Percentiles rank a stretch among this genome's conserved stretches.
Conservation (phyloP, 768 basidiomycete species). For the Lactifluus echinatus region DNA sequence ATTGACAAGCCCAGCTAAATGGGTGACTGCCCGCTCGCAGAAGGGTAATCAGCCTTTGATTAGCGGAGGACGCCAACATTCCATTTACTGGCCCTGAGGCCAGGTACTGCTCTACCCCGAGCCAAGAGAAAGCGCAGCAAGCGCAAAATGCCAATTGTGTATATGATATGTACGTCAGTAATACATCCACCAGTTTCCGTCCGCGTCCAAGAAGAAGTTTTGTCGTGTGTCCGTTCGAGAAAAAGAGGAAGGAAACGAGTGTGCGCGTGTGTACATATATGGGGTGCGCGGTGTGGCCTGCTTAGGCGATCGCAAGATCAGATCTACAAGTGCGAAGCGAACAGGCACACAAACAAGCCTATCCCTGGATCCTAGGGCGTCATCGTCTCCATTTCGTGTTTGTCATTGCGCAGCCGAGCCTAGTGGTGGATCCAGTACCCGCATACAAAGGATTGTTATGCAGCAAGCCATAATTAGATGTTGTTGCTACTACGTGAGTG, state of each 20-base stretch:
- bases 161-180: too few relatives aligned
- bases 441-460: conserved; percentile 55
- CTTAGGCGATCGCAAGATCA: conserved; percentile 5
- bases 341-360: not conserved
- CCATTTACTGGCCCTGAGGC: not conserved
- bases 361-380: too few relatives aligned
- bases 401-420: too few relatives aligned
- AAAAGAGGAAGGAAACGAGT: not conserved
- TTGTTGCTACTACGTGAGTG: conserved; percentile 66
- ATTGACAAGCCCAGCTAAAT: not conserved
- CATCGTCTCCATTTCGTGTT: too few relatives aligned
- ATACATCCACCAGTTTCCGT: too few relatives aligned
- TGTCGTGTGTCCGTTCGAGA: not conserved
- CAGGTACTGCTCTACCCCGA: too few relatives aligned
- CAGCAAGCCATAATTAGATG: conserved; percentile 80
- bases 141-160: too few relatives aligned
- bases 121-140: too few relatives aligned
- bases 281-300: not conserved
- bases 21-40: not conserved
- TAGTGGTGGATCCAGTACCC: too few relatives aligned
- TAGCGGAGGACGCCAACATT: not conserved
- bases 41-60: not conserved
- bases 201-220: too few relatives aligned
- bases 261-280: too few relatives aligned
- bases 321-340: not conserved